Evolutionary conservation across 306 rosid species (phyloP), one percentile per base, ranked within the genome.

Genomic region (Boehmeria nivea): DNA sequence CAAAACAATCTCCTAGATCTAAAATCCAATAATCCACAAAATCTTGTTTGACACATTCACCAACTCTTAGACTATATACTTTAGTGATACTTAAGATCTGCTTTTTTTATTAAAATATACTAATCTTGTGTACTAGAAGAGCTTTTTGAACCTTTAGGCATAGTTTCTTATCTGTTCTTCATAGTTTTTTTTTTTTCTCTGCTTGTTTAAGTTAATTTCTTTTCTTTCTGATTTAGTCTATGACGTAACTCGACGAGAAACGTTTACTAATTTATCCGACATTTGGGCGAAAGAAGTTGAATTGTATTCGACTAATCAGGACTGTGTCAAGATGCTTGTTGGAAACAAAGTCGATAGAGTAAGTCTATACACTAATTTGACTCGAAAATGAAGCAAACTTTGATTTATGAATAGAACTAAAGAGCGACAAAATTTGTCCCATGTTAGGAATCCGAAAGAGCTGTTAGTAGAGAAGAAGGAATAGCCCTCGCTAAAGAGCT

Each of bases 341-440:
- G 99, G 99, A 46, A 93, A 93, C 45, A 93, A 93, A 81, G 95
- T 93, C 68, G 99, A 93, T 57, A 77, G 77, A 48, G 99, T 93
- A 81, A 83, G 87, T 68, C 72, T 68, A 43, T 20, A 7, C 15
- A 9, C 48, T 20, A 11, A 3, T 40, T 40, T 40, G 15, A 5
- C 34, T 28, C 65, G 42, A 57, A 22, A n/a, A n/a, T n/a, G n/a
- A n/a, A n/a, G n/a, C n/a, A n/a, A n/a, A 51, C 48, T 63, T 15
- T 43, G 53, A 62, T 14, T 20, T 54, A 44, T 24, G 47, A 56
- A 57, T 17, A 24, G 54, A 49, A 40, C 3, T 12, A 3, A 11
- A 40, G 10, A 8, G 1, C 6, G 45, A 4, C 4, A 11, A n/a
- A 8, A 11, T 8, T 1, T 1, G 4, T 14, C n/a, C 45, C 8